Percentiles rank a stretch among this genome's conserved stretches.
Conservation (phyloP, 345 rosid species). For the Linum usitatissimum region DNA sequence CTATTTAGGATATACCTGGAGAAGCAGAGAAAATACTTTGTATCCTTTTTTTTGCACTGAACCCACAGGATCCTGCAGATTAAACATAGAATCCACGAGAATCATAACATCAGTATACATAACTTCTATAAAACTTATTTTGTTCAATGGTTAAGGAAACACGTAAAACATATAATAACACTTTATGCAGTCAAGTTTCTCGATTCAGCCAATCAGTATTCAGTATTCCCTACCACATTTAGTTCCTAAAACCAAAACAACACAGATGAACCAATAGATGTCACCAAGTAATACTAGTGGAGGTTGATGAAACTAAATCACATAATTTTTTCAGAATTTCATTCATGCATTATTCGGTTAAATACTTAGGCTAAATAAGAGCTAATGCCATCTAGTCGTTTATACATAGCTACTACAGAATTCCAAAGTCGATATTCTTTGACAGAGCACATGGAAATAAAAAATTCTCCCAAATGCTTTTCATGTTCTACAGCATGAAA, state of each 20-base stretch:
- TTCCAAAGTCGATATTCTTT: background rate
- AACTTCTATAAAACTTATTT: background rate
- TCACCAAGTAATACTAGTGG: background rate
- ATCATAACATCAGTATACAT: background rate
- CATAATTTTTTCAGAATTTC: background rate
- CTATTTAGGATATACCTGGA: constrained; percentile 39
- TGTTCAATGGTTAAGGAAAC: too few relatives aligned
- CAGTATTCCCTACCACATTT: background rate
- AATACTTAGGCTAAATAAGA: background rate
- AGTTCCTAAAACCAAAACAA: background rate
- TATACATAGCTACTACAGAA: background rate
- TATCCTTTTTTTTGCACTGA: constrained; percentile 85
- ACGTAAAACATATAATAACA: too few relatives aligned
- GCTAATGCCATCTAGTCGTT: background rate
- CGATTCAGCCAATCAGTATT: background rate
- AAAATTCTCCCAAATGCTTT: background rate
- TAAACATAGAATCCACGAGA: background rate
- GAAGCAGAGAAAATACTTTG: constrained; percentile 70
- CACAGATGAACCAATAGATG: background rate
- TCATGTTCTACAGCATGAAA: background rate
- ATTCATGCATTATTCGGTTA: too few relatives aligned
- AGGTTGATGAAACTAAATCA: too few relatives aligned
- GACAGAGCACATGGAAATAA: background rate
- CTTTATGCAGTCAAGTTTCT: background rate
- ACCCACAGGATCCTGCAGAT: constrained; percentile 62